Evolutionary conservation across 495 filamentous ascomycete species (phyloP), one percentile per base, ranked within the genome.

Genomic region (Aspergillus affinis): DNA sequence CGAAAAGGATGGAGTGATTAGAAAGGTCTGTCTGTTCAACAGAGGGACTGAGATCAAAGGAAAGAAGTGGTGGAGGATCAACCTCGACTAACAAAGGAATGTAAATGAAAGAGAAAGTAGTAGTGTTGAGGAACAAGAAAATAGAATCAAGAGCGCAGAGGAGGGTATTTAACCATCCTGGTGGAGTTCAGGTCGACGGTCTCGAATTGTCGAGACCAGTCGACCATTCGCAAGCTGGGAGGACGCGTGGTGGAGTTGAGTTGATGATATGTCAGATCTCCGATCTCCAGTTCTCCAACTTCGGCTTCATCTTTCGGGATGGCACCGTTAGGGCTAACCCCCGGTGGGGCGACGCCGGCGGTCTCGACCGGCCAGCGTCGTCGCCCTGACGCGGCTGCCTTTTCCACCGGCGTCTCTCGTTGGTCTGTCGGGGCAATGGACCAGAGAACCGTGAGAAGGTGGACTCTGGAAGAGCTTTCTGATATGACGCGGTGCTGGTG

Each of bases 21-120:
- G 46, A 48, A 9, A 48, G 5, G 46, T 1, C n/a, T 49, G 36
- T 49, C 47, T 49, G 47, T 20, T 49, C 47, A 49, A 49, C 47
- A 49, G 47, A 49, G 18, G 47, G 21, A 15, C 8, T 13, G n/a
- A 12, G 2, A n/a, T 10, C 47, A 49, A 26, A 26, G 47, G 21
- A 49, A 49, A 49, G 21, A 20, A 21, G 18, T 10, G 12, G 36
- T 41, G 36, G 36, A 41, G 36, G 36, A 41, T 41, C 36, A 41
- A 41, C 36, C 36, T 41, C 36, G 36, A 41, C 36, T 41, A 1
- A 41, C 8, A 41, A 41, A 17, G 15, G 47, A 49, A 49, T 20
- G 47, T 48, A 15, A 15, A 17, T 20, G 18, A 49, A 9, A 49
- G 21, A 49, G 7, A 20, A 17, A 9, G 3, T 49, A 7, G 21